Conservation (phyloP, 2,329 filamentous ascomycete species). For the Microdochium paspali region DNA sequence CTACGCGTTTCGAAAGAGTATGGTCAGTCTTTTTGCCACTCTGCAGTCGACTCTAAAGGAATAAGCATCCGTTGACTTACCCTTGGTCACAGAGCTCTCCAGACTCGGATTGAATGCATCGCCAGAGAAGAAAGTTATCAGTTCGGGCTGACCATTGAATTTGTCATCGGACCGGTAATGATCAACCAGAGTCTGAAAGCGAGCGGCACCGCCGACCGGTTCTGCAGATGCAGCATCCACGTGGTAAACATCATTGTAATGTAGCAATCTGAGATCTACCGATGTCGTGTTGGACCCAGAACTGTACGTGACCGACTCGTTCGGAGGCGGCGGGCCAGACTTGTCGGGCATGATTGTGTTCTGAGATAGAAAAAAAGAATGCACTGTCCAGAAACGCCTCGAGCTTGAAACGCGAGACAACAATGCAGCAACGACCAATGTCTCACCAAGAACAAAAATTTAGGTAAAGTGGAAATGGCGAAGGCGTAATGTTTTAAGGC, state of each 20-base stretch:
- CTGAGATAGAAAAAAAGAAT: neutral
- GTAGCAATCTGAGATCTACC: slow-evolving; percentile 71
- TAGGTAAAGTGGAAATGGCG: too few relatives aligned
- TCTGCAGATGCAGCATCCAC: slow-evolving; percentile 68
- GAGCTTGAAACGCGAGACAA: neutral
- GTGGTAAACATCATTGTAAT: slow-evolving; percentile 94
- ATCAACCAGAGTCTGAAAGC: slow-evolving; percentile 71
- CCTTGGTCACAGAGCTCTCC: slow-evolving; percentile 84
- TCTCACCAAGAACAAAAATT: too few relatives aligned
- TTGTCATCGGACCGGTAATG: slow-evolving; percentile 58
- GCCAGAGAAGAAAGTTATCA: slow-evolving; percentile 79
- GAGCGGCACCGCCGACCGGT: slow-evolving; percentile 70
- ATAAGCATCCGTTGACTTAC: slow-evolving; percentile 26
- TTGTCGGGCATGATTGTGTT: slow-evolving; percentile 13
- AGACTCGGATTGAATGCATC: slow-evolving; percentile 89
- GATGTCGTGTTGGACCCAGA: slow-evolving; percentile 22
- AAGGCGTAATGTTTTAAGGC: neutral
- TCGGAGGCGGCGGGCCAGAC: slow-evolving; percentile 14
- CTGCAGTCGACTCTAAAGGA: neutral
- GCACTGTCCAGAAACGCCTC: neutral
- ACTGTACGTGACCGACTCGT: slow-evolving; percentile 20
- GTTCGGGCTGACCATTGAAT: slow-evolving; percentile 52
- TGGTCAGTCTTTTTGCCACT: neutral
- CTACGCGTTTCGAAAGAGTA: slow-evolving; percentile 21
- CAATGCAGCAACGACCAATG: neutral